phyloP scores from a whole-genome alignment of 2,329 filamentous ascomycete genomes.

The Penicillium frequentans region DNA sequence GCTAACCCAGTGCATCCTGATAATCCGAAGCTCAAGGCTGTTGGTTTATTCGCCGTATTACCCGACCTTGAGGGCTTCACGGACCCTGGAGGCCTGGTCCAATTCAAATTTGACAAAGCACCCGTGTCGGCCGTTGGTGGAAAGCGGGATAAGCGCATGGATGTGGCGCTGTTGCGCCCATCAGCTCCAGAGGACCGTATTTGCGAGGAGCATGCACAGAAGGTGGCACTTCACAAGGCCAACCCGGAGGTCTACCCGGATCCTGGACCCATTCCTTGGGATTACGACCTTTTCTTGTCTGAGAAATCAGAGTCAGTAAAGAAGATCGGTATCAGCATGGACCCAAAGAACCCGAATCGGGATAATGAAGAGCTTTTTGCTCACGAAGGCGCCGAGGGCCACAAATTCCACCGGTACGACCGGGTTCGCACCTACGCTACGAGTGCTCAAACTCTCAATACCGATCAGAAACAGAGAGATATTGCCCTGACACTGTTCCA shows the following conservation, averaged over 20 bases:
- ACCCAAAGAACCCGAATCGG: slow-evolving; percentile 53
- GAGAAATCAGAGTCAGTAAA: slow-evolving; percentile 47
- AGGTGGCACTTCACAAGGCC: slow-evolving; percentile 47
- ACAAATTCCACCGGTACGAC: slow-evolving; percentile 54
- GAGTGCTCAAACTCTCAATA: slow-evolving; percentile 52
- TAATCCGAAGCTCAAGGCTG: slow-evolving; percentile 56
- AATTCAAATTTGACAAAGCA: slow-evolving; percentile 63
- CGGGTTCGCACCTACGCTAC: slow-evolving; percentile 63
- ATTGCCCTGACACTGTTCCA: slow-evolving; percentile 61
- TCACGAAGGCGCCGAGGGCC: slow-evolving; percentile 43
- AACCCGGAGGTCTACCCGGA: slow-evolving; percentile 53
- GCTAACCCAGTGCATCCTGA: slow-evolving; percentile 59
- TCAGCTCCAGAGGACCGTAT: slow-evolving; percentile 50
- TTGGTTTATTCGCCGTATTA: slow-evolving; percentile 61
- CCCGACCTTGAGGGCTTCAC: slow-evolving; percentile 63
- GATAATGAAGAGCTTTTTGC: slow-evolving; percentile 55
- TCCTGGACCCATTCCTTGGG: slow-evolving; percentile 54
- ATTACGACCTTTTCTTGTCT: slow-evolving; percentile 62
- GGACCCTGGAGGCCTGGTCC: slow-evolving; percentile 58
- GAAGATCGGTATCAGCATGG: slow-evolving; percentile 58
- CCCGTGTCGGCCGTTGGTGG: slow-evolving; percentile 51
- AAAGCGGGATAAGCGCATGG: slow-evolving; percentile 59
- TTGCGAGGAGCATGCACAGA: slow-evolving; percentile 49
- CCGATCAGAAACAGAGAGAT: slow-evolving; percentile 55
- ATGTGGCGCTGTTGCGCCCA: slow-evolving; percentile 59